Conservation (phyloP, 169 alveolate species). For the Eimeria praecox region DNA sequence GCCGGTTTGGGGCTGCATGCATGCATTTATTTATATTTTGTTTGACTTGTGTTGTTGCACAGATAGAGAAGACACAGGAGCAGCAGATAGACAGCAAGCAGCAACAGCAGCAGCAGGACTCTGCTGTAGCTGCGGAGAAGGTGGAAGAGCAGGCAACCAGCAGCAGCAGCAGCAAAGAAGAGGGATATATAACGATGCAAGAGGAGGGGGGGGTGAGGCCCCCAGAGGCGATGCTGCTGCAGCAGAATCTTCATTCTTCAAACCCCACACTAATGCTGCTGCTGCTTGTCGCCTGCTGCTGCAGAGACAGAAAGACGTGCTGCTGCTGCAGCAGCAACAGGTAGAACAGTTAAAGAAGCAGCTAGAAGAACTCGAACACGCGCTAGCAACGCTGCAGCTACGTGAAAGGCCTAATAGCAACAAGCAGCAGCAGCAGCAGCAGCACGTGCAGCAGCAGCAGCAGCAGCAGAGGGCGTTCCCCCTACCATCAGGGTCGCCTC, state of each 20-base stretch:
- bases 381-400: conserved; percentile 26
- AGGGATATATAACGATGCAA: background rate
- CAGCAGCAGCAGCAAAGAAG: conserved; percentile 23
- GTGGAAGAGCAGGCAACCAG: no score
- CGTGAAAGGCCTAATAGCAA: background rate
- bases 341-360: background rate
- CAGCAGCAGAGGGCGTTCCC: background rate
- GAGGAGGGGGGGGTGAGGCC: background rate
- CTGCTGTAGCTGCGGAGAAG: background rate
- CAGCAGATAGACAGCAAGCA: background rate
- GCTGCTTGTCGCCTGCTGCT: conserved; percentile 19
- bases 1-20: no score
- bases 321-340: conserved; percentile 51
- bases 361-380: conserved; percentile 28
- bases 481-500: background rate
- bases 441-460: conserved; percentile 37
- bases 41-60: background rate
- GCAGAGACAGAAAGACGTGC: conserved; percentile 17
- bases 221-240: background rate
- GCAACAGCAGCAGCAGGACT: background rate
- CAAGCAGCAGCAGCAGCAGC: background rate
- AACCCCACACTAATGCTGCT: background rate
- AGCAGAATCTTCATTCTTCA: background rate
- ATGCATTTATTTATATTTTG: background rate
- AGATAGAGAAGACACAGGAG: background rate